Evolutionary conservation across 805 yeast genomes (phyloP).

Genomic region (Candida krabiensis): DNA sequence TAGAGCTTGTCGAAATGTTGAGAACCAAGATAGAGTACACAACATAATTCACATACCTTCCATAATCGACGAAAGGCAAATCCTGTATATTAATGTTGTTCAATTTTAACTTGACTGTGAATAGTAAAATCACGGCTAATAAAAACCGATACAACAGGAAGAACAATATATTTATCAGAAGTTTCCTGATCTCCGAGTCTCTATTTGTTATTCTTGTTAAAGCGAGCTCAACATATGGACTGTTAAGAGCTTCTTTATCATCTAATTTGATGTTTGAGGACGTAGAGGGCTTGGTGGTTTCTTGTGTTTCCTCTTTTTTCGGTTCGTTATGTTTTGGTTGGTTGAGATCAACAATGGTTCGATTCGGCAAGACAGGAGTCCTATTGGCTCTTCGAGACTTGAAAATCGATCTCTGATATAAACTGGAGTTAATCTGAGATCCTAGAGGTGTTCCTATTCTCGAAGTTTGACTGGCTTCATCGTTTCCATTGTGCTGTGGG

Average conservation of each 20-base stretch:
- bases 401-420: constrained; percentile 26
- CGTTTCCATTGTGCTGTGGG: constrained; percentile 6
- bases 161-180: constrained; percentile 31
- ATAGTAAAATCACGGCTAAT: constrained; percentile 21
- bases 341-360: background rate
- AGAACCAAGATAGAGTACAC: constrained; percentile 27
- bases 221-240: constrained; percentile 46
- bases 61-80: constrained; percentile 1
- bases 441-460: constrained; percentile 5
- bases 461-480: background rate
- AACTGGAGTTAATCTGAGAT: constrained; percentile 6
- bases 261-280: constrained; percentile 1
- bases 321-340: background rate
- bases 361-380: constrained; percentile 11
- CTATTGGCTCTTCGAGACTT: constrained; percentile 17
- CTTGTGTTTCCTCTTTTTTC: background rate
- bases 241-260: constrained; percentile 19
- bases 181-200: constrained; percentile 36
- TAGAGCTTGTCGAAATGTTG: constrained; percentile 30
- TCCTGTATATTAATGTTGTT: constrained; percentile 1
- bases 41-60: constrained; percentile 17
- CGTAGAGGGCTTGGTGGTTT: background rate
- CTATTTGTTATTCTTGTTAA: constrained; percentile 43
- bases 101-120: constrained; percentile 17
- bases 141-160: constrained; percentile 33